phyloP scores from a whole-genome alignment of 805 yeast genomes.

The Torulaspora microellipsoides region DNA sequence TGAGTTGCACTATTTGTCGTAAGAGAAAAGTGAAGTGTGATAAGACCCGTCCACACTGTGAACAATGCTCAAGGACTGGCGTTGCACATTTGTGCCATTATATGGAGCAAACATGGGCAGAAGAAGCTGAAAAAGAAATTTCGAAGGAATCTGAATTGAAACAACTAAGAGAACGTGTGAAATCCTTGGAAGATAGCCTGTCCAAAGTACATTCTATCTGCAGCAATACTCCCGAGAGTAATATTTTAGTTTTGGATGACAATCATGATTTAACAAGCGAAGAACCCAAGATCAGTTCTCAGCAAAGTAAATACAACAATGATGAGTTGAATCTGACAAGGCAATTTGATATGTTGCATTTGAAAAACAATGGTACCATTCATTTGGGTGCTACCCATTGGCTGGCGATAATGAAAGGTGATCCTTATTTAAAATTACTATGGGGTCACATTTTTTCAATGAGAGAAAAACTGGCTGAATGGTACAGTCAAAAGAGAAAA shows the following conservation, averaged over 20 bases:
- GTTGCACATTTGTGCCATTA: slow-evolving; percentile 55
- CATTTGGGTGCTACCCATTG: slow-evolving; percentile 53
- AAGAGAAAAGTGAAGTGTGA: slow-evolving; percentile 49
- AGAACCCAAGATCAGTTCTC: slow-evolving; percentile 6
- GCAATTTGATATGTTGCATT: slow-evolving; percentile 43
- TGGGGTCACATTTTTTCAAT: slow-evolving; percentile 48
- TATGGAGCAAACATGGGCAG: slow-evolving; percentile 58
- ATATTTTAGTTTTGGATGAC: slow-evolving; percentile 8
- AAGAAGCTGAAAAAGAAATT: slow-evolving; percentile 44
- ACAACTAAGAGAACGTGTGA: slow-evolving; percentile 54
- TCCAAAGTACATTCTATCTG: slow-evolving; percentile 26
- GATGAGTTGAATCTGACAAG: slow-evolving; percentile 39
- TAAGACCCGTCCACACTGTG: slow-evolving; percentile 50
- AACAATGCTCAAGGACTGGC: slow-evolving; percentile 53
- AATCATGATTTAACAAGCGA: slow-evolving; percentile 5
- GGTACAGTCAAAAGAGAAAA: slow-evolving; percentile 28
- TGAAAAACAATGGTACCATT: slow-evolving; percentile 40
- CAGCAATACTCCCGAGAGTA: slow-evolving; percentile 22
- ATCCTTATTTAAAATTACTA: slow-evolving; percentile 48
- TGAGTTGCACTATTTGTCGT: slow-evolving; percentile 46
- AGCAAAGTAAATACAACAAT: slow-evolving; percentile 24
- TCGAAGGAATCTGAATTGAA: slow-evolving; percentile 44
- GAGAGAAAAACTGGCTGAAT: slow-evolving; percentile 36
- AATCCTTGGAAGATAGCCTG: slow-evolving; percentile 47
- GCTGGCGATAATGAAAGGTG: slow-evolving; percentile 57